Conservation (phyloP, 2,329 filamentous ascomycete genomes). For the Microsporum audouinii region DNA sequence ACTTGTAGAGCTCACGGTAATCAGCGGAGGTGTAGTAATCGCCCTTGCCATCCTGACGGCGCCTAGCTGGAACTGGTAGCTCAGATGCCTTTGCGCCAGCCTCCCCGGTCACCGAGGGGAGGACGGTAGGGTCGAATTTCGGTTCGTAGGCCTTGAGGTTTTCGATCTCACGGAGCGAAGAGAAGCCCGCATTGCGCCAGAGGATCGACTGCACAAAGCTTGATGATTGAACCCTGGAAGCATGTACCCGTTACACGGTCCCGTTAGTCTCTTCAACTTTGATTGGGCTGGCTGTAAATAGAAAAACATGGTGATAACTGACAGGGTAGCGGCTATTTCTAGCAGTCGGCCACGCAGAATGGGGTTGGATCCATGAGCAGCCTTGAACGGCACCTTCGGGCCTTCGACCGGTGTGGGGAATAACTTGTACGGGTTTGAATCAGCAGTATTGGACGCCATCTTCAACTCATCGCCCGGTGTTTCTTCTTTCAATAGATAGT, state of each 20-base stretch:
- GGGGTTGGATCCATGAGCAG: slow-evolving; percentile 53
- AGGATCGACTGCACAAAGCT: slow-evolving; percentile 51
- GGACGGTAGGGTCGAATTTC: slow-evolving; percentile 48
- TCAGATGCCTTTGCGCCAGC: slow-evolving; percentile 14
- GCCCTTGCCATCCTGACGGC: slow-evolving; percentile 19
- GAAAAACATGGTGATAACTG: slow-evolving; percentile 21
- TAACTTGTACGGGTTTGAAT: neutral
- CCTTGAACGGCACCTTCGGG: slow-evolving; percentile 35
- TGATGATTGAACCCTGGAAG: slow-evolving; percentile 46
- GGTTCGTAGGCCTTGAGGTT: slow-evolving; percentile 44
- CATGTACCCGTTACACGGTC: neutral
- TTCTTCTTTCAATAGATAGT: neutral
- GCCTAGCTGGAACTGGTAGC: slow-evolving; percentile 25
- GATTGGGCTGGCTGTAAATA: neutral
- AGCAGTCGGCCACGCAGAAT: slow-evolving; percentile 56
- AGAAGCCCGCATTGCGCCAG: slow-evolving; percentile 62
- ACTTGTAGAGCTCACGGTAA: slow-evolving; percentile 63
- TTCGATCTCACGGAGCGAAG: slow-evolving; percentile 43
- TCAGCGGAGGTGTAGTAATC: slow-evolving; percentile 60
- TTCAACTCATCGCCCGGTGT: neutral
- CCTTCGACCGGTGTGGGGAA: slow-evolving; percentile 29
- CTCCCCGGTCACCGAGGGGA: slow-evolving; percentile 27
- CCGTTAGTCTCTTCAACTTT: slow-evolving; percentile 5
- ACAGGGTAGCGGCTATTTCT: slow-evolving; percentile 52
- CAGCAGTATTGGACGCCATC: neutral